Evolutionary conservation across 805 yeast genomes (phyloP), one percentile per base, ranked within the genome.

Genomic region (Kodamaea kaohsiungensis): DNA sequence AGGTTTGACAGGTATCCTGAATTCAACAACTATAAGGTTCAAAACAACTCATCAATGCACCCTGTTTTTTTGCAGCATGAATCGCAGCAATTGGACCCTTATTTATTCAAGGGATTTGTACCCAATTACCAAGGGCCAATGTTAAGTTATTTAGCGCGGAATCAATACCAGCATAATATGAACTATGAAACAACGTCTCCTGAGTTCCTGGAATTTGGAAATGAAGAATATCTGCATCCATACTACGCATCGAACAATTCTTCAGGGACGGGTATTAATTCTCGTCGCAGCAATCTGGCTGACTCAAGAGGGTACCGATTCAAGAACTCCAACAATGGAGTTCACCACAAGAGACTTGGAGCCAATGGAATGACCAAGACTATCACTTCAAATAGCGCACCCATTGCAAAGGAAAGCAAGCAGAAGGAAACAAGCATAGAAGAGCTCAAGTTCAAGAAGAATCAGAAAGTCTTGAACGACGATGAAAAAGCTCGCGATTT

Each of bases 1-100:
- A 66, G 90, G 19, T 83, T 72, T 61, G 90, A 86, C 61, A 75
- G 77, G 57, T 79, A 72, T 55, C 85, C 86, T 1, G 76, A 71
- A 48, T 67, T 69, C 54, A 68, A 69, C 51, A 68, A 69, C 46
- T 62, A 70, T 66, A 66, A 58, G 15, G 43, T 65, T 19, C 73
- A 69, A 55, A 68, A 35, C 1, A 42, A 22, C 27, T 40, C 45
- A 10, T 17, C 45, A 7, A 40, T 40, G 25, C 45, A 40, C n/a
- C 17, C 40, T 25, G 16, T 50, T 3, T 40, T 40, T 17, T 16
- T 40, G 45, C 45, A 40, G 45, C 37, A 46, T 18, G 17, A 56
- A 49, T 35, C 47, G 22, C 46, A 49, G 47, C 17, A 51, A 43
- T 7, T 48, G 51, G 51, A 48, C 38, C 42, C 17, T 1, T 15